phyloP scores from a whole-genome alignment of 768 basidiomycete species.

The Cystofilobasidium bisporidii region DNA sequence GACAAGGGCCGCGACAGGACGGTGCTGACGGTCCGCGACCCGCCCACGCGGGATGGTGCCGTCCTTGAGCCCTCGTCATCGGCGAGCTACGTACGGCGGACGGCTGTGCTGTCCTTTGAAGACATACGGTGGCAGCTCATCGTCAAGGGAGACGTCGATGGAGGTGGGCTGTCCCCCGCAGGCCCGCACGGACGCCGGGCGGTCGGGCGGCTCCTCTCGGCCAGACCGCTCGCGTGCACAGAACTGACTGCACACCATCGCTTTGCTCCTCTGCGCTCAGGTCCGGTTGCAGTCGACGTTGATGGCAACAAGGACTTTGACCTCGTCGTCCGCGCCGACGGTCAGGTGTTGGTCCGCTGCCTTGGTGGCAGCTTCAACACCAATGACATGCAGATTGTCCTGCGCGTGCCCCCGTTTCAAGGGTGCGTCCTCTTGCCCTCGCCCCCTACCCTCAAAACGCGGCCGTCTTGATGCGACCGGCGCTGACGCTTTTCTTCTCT shows the following conservation, averaged over 20 bases:
- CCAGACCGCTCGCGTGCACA: background rate
- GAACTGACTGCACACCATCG: background rate
- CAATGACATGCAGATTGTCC: constrained; percentile 1
- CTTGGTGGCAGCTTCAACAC: constrained; percentile 20
- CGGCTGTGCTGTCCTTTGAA: constrained; percentile 20
- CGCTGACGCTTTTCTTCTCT: too few relatives aligned
- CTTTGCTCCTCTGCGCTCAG: background rate
- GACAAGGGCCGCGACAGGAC: constrained; percentile 17
- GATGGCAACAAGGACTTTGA: constrained; percentile 29
- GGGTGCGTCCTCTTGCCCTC: constrained; percentile 8
- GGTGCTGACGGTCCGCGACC: constrained; percentile 21
- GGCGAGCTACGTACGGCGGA: constrained; percentile 10
- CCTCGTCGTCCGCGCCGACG: constrained; percentile 12
- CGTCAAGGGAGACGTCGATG: constrained; percentile 20
- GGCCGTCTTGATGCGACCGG: too few relatives aligned
- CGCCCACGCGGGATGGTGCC: too few relatives aligned
- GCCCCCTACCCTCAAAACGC: too few relatives aligned
- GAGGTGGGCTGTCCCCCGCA: constrained; percentile 1
- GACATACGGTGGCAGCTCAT: constrained; percentile 25
- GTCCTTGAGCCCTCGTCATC: too few relatives aligned
- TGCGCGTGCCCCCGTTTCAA: constrained; percentile 7
- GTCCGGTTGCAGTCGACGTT: constrained; percentile 9
- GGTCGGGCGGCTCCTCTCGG: background rate
- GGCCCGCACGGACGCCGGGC: background rate
- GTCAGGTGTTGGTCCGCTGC: constrained; percentile 11